Evolutionary conservation across 495 filamentous ascomycete genomes (phyloP).

Genomic region (Diplogelasinospora grovesii): DNA sequence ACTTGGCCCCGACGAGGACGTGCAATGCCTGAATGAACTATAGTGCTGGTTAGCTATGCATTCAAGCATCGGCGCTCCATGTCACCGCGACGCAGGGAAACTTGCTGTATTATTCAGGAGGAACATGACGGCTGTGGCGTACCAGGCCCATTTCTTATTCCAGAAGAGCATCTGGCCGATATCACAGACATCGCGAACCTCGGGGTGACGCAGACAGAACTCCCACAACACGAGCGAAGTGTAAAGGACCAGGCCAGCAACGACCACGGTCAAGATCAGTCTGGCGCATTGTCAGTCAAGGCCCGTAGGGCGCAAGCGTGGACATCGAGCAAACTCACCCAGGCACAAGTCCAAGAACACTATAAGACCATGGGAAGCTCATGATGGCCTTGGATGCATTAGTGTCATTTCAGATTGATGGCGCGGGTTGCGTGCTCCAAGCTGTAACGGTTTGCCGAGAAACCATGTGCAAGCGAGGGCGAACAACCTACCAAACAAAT

Average conservation of each 20-base stretch:
- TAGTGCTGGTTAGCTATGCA: conserved; percentile 9
- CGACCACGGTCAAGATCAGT: conserved; percentile 70
- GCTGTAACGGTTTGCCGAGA: background rate
- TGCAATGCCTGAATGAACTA: conserved; percentile 52
- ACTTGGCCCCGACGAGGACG: conserved; percentile 71
- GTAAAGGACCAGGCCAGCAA: conserved; percentile 70
- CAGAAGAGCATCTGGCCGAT: conserved; percentile 86
- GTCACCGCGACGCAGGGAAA: conserved; percentile 35
- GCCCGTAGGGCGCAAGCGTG: too few species aligned
- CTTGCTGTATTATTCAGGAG: conserved; percentile 88
- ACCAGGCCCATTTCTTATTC: conserved; percentile 73
- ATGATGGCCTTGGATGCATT: conserved; percentile 58
- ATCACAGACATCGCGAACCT: conserved; percentile 84
- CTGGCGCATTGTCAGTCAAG: conserved; percentile 16
- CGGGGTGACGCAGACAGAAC: conserved; percentile 80
- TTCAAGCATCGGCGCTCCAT: too few species aligned
- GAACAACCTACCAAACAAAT: conserved; percentile 58
- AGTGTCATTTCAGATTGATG: too few species aligned
- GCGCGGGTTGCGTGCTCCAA: background rate
- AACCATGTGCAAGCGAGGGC: background rate
- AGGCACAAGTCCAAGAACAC: conserved; percentile 76
- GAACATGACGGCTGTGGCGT: conserved; percentile 80
- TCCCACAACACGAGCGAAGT: conserved; percentile 81
- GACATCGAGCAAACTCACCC: conserved; percentile 44
- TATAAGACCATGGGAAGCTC: conserved; percentile 89